Percentiles rank a stretch among this genome's conserved stretches.
Evolutionary conservation across 176 grass and related monocot species (phyloP).

Genomic region (Rhipidocladum racemiflorum): DNA sequence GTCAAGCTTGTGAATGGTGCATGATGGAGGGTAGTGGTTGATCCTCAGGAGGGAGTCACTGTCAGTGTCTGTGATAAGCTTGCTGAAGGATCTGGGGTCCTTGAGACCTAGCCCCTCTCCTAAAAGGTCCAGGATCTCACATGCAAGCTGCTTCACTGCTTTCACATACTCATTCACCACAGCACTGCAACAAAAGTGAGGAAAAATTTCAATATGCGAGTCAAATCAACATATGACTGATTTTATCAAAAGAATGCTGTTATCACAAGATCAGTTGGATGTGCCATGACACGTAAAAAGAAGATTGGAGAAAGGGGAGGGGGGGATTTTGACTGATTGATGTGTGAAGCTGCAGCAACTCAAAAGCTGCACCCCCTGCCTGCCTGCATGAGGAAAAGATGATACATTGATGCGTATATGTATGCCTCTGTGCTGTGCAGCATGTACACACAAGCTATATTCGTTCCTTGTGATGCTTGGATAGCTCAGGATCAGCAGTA

Average conservation of each 20-base stretch:
- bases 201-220: slow-evolving; percentile 27
- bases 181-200: slow-evolving; percentile 49
- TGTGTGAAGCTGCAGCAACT: slow-evolving; percentile 38
- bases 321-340: slow-evolving; percentile 46
- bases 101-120: slow-evolving; percentile 73
- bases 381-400: slow-evolving; percentile 29
- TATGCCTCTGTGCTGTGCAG: slow-evolving; percentile 29
- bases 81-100: slow-evolving; percentile 61
- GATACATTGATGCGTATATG: slow-evolving; percentile 24
- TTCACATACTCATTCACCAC: slow-evolving; percentile 85
- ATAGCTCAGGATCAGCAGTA: slow-evolving; percentile 35
- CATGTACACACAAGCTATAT: slow-evolving; percentile 45
- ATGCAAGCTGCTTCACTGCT: slow-evolving; percentile 74
- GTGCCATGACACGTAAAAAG: slow-evolving; percentile 25
- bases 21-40: slow-evolving; percentile 79
- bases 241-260: slow-evolving; percentile 26
- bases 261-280: slow-evolving; percentile 23
- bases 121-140: slow-evolving; percentile 82
- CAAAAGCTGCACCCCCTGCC: slow-evolving; percentile 38
- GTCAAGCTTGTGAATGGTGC: slow-evolving; percentile 41
- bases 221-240: background rate
- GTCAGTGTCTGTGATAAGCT: slow-evolving; percentile 62
- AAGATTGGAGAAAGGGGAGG: slow-evolving; percentile 27
- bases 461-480: slow-evolving; percentile 45
- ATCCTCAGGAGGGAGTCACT: slow-evolving; percentile 86